Base-by-base conservation (phyloP, 192 early-diverging fungal species). In the Podila horticola region DNA sequence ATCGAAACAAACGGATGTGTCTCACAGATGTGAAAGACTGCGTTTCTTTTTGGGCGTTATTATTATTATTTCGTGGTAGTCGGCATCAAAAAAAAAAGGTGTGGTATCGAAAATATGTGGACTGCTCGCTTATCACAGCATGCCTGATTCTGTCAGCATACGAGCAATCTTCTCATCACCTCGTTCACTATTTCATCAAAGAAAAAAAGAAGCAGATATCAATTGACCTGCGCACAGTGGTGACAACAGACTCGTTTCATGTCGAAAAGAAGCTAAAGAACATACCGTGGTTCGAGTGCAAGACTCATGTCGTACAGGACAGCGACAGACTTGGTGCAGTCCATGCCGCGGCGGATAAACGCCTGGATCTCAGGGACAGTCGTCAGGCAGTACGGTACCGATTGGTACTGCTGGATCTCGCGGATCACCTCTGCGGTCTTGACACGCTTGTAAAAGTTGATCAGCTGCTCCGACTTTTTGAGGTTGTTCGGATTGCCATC, bases 361-460 rank as follows among this genome's bases (percentile, higher is more conserved):
- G 87, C 82, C 81, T 97, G 94, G 58, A 98, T 88, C 84, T 97
- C 94, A 7, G 90, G 87, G 6, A 98, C 96, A 10, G 88, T 67
- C 5, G 87, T 93, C 30, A 97, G 70, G 62, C 89, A 85, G 79
- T 95, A 98, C 52, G 93, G 91, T 7, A 88, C 88, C 59, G 91
- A 92, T 83, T 96, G 95, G 79, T 94, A 97, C 84, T 95, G 93
- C 76, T 96, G 94, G 59, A 96, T 89, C 58, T 97, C 94, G 30
- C 91, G 91, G 72, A 98, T 92, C 22, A 96, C 93, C 62, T 95
- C 93, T 1, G 94, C 95, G 0, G 93, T 94, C 83, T 94, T 95
- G 84, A 89, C 89, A 41, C 93, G 90, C 82, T 97, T 97, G 69
- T 89, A 85, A 84, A 97, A 97, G 84, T 98, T 98, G 87, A 98